Base-by-base conservation (phyloP, 805 yeast genomes). In the Suhomyces sp. region DNA sequence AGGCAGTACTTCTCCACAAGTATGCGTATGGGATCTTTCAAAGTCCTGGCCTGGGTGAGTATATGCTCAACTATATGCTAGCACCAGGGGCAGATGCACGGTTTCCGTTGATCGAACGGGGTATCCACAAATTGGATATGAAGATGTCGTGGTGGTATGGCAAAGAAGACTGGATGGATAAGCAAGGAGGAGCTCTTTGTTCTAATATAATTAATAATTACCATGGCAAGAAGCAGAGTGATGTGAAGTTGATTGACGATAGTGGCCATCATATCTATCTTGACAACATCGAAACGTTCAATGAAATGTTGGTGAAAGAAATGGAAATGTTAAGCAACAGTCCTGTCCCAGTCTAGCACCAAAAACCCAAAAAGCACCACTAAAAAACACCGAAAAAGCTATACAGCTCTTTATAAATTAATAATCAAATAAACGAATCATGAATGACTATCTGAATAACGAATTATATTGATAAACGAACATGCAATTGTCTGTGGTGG, bases 61-160 rank as follows among this genome's bases (percentile, higher is more conserved):
- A 93, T 66, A 85, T 93, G 76, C 74, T 94, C 58, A 88, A 90
- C 59, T 88, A 87, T 63, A 74, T 91, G 17, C 72, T 93, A 23
- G 92, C 90, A 0, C 96, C 97, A 6, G 99, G 98, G 3, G 98
- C 96, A 0, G 82, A 83, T 47, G 96, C 97, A 0, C 76, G 97
- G 56, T 72, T 80, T 60, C 96, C 98, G 1, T 72, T 93, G 50
- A 58, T 68, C 4, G 76, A 73, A 15, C 68, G 88, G 19, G 76
- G 73, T 1, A 75, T 87, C 12, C 69, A 79, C 29, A 70, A 76
- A 22, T 67, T 86, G 8, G 71, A 78, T 5, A 83, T 89, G 62
- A 83, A 87, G 40, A 74, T 90, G 33, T 66, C 79, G 6, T 94
- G 98, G 97, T 72, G 87, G 57, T 93, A 93, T 60, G 99, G 99